Evolutionary conservation across 192 early-diverging fungal genomes (phyloP).

Genomic region (Coemansia sp.): DNA sequence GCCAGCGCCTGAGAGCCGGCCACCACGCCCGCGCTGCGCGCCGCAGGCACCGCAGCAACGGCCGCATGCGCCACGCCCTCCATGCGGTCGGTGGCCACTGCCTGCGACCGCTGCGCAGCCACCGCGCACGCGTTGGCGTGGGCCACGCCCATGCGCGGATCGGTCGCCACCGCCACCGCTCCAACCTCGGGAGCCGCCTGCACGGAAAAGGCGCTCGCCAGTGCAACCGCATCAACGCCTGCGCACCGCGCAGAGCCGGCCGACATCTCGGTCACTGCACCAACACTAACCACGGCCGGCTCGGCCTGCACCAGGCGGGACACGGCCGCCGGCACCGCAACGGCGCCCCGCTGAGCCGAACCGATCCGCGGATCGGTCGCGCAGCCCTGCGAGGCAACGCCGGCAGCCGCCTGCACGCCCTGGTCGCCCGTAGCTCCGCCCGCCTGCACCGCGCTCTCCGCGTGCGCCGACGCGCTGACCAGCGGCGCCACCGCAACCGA

Average conservation of each 20-base stretch:
- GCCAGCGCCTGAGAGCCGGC: constrained; percentile 9
- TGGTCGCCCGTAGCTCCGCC: neutral
- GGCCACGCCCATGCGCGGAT: neutral
- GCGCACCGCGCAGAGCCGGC: neutral
- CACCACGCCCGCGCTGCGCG: constrained; percentile 3
- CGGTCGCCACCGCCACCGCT: neutral
- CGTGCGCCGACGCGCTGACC: constrained; percentile 2
- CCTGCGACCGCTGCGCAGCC: neutral
- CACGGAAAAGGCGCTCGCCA: neutral
- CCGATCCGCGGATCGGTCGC: constrained; percentile 23
- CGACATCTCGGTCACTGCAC: constrained; percentile 15
- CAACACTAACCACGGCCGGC: neutral
- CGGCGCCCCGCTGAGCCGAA: constrained; percentile 8
- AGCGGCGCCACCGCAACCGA: constrained; percentile 7
- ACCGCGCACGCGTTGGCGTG: neutral
- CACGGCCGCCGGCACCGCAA: neutral
- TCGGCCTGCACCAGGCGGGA: constrained; percentile 1
- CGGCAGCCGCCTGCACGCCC: constrained; percentile 1
- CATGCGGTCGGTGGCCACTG: constrained; percentile 19
- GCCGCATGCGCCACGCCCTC: constrained; percentile 8
- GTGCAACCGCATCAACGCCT: constrained; percentile 4
- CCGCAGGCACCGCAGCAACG: constrained; percentile 10
- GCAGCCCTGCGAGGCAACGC: neutral
- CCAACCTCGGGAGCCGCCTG: neutral
- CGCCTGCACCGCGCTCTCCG: constrained; percentile 6